These are phyloP conservation scores for Ceratobasidium sp. DNA, from an alignment of 1,284 basidiomycete species.

Conservation along the genomic window DNA sequence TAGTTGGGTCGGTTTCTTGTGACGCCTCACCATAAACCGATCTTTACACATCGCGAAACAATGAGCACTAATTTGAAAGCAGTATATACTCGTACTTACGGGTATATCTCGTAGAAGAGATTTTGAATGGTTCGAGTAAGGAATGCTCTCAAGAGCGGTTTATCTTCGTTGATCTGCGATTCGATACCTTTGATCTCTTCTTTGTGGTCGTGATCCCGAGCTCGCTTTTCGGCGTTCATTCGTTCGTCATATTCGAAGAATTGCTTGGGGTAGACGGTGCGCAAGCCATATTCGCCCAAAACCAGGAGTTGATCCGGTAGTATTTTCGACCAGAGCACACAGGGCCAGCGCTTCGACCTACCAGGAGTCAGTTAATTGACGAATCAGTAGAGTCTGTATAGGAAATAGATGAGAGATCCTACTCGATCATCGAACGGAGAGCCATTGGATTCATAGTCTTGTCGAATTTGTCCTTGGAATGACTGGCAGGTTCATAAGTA, in stretches of 20 bases:
- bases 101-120: background rate
- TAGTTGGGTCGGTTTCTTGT: background rate
- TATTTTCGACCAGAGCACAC: no score
- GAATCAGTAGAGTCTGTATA: no score
- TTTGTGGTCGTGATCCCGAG: background rate
- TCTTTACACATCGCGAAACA: background rate
- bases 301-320: background rate
- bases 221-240: background rate
- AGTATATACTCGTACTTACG: constrained; percentile 10
- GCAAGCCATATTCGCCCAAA: constrained; percentile 28
- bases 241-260: constrained; percentile 14
- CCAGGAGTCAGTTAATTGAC: no score
- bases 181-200: background rate
- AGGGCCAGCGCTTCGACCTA: no score
- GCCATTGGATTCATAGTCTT: background rate
- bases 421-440: constrained; percentile 13
- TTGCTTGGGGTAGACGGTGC: constrained; percentile 4
- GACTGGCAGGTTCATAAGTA: constrained; percentile 1
- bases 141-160: background rate
- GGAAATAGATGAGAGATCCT: background rate
- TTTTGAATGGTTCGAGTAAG: background rate
- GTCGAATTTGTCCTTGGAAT: background rate
- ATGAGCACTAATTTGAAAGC: no score
- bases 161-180: constrained; percentile 5
- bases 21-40: background rate